Base-by-base conservation (phyloP, 2,329 filamentous ascomycete genomes). In the Ophiostoma novo-ulmi region DNA sequence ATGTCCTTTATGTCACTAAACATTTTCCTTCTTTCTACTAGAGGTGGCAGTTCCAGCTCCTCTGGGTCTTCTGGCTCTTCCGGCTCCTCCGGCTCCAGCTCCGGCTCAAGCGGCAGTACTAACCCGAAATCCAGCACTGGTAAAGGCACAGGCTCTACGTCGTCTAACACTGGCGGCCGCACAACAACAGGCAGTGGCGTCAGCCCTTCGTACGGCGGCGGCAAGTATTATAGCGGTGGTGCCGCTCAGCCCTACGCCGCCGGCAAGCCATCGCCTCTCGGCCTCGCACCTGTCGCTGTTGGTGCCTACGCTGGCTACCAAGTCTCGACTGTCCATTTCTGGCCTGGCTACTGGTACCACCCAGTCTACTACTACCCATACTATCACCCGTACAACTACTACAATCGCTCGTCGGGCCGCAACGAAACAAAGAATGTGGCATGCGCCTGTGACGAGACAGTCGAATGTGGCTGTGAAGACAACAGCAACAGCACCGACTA, bases 401-500 rank as follows among this genome's bases (percentile, higher is more conserved):
- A 82, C 80, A 88, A 88, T 78, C 71, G 75, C 36, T 82, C 83
- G 11, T 84, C 81, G 38, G 78, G 82, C 63, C 79, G 77, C 75
- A 88, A 87, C 81, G 85, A 88, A 81, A 87, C 82, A 10, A 83
- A 87, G 71, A 84, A 86, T 0, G 86, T 91, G 0, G 77, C 80
- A 3, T 92, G 90, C 76, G 78, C 87, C 36, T 92, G 90, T 79
- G 83, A 85, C 72, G 77, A 82, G 69, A 82, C 82, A 73, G 77
- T 76, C 39, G 82, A 82, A 22, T 93, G 91, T 75, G 85, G 87
- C 6, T 93, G 91, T 77, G 91, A 94, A 72, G 88, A 91, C 70
- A 89, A 88, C 75, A 82, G 84, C 71, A 82, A 87, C 74, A 81
- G 79, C n/a, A 79, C 82, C 0, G 48, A 38, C n/a, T 91, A 89